Conservation (phyloP, 164 flowering plant species). For the Cinnamomum chago region DNA sequence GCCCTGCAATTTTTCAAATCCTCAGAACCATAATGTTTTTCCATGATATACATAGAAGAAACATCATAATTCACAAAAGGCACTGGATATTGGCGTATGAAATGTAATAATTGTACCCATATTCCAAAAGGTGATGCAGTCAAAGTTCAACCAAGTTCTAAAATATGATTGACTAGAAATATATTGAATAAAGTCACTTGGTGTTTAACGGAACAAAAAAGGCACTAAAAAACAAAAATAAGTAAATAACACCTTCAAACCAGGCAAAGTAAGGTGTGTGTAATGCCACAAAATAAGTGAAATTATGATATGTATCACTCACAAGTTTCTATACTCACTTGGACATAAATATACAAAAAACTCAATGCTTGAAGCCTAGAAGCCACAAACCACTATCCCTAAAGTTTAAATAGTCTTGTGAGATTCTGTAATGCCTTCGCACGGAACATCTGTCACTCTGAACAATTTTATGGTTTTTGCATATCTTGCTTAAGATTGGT, state of each 20-base stretch:
- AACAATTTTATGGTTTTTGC: too few species aligned
- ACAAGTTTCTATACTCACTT: too few species aligned
- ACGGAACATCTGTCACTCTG: too few species aligned
- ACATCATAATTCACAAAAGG: not conserved
- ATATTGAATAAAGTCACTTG: not conserved
- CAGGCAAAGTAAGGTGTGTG: not conserved
- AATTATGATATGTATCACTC: too few species aligned
- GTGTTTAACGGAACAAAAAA: not conserved
- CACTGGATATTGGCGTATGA: not conserved
- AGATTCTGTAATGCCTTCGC: too few species aligned
- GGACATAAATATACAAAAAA: too few species aligned
- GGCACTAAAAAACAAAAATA: not conserved
- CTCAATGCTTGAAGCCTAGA: too few species aligned
- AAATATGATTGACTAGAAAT: not conserved
- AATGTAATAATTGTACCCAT: not conserved
- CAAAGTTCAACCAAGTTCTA: not conserved
- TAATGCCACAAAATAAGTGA: not conserved
- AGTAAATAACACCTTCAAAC: not conserved
- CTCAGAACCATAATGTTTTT: not conserved
- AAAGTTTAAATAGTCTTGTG: too few species aligned
- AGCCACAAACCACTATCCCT: too few species aligned
- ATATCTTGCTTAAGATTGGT: too few species aligned
- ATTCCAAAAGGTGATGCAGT: too few species aligned
- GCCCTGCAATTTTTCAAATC: constrained; percentile 37
- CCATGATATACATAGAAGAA: not conserved